phyloP scores from a whole-genome alignment of 108 stramenopile species.

The Mediolabrus comicus region DNA sequence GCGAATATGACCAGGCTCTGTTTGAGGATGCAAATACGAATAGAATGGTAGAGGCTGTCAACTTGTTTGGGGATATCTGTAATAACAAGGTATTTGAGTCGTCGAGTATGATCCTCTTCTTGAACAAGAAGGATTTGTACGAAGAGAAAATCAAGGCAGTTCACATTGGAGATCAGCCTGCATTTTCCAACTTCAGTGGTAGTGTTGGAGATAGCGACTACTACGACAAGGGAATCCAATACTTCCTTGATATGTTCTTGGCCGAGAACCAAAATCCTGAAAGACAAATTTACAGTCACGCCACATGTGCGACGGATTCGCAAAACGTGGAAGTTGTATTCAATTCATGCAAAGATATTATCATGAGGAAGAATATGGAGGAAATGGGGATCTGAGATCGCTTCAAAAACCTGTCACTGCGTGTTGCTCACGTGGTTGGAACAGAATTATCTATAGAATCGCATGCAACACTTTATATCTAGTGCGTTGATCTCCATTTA shows the following conservation, averaged over 20 bases:
- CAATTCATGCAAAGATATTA: constrained; percentile 80
- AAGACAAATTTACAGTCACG: constrained; percentile 60
- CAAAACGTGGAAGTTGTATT: constrained; percentile 73
- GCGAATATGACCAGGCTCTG: constrained; percentile 96
- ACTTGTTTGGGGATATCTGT: constrained; percentile 93
- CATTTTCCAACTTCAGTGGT: constrained; percentile 77
- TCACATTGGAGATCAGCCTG: constrained; percentile 71
- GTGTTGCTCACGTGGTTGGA: too few relatives aligned
- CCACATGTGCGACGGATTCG: constrained; percentile 74
- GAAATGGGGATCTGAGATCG: constrained; percentile 50
- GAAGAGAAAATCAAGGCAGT: constrained; percentile 91
- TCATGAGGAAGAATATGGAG: constrained; percentile 63
- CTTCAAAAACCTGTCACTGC: too few relatives aligned
- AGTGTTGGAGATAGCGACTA: constrained; percentile 79
- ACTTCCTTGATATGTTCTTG: constrained; percentile 73
- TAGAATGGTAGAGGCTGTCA: constrained; percentile 94
- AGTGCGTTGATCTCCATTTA: too few relatives aligned
- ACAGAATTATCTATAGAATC: too few relatives aligned
- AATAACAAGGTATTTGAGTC: constrained; percentile 93
- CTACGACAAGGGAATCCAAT: constrained; percentile 67
- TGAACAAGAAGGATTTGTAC: constrained; percentile 99
- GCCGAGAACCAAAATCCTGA: constrained; percentile 41
- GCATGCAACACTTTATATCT: too few relatives aligned
- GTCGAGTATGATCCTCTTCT: constrained; percentile 91
- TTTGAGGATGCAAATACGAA: constrained; percentile 94